Conservation (phyloP, 805 yeast genomes). For the Komagataella mondaviorum region DNA sequence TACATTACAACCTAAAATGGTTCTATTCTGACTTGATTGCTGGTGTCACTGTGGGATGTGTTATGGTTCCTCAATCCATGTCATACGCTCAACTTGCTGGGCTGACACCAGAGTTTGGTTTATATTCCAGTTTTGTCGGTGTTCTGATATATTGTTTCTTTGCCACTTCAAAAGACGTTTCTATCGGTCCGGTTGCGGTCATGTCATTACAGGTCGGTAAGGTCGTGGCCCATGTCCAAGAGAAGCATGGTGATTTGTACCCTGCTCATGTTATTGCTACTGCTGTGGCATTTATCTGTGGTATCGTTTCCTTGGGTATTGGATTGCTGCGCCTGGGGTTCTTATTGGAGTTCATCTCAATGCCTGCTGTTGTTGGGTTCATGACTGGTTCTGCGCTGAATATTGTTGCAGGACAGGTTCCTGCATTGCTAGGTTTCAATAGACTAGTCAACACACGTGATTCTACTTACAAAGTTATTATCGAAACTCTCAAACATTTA, state of each 20-base stretch:
- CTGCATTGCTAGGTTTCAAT: conserved; percentile 68
- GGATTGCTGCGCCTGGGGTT: conserved; percentile 81
- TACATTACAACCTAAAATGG: conserved; percentile 75
- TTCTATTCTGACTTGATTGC: conserved; percentile 73
- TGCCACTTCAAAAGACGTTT: conserved; percentile 91
- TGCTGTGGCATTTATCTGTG: conserved; percentile 66
- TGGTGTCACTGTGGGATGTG: conserved; percentile 88
- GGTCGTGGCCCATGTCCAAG: conserved; percentile 53
- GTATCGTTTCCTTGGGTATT: conserved; percentile 70
- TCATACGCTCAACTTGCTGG: conserved; percentile 86
- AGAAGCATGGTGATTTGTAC: conserved; percentile 19
- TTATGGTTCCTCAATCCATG: conserved; percentile 91
- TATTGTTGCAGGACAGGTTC: conserved; percentile 77
- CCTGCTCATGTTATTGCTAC: conserved; percentile 73
- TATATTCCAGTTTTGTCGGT: conserved; percentile 87
- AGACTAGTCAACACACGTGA: conserved; percentile 57
- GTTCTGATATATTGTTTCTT: conserved; percentile 79
- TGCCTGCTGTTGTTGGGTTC: conserved; percentile 89
- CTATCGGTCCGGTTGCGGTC: conserved; percentile 95
- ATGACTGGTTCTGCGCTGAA: conserved; percentile 90
- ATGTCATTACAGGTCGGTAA: conserved; percentile 81
- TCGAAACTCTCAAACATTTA: conserved; percentile 59
- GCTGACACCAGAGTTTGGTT: conserved; percentile 70
- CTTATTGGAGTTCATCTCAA: conserved; percentile 75
- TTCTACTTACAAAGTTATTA: conserved; percentile 56